Conservation (phyloP, 2,329 filamentous ascomycete species). For the Madurella fahalii region DNA sequence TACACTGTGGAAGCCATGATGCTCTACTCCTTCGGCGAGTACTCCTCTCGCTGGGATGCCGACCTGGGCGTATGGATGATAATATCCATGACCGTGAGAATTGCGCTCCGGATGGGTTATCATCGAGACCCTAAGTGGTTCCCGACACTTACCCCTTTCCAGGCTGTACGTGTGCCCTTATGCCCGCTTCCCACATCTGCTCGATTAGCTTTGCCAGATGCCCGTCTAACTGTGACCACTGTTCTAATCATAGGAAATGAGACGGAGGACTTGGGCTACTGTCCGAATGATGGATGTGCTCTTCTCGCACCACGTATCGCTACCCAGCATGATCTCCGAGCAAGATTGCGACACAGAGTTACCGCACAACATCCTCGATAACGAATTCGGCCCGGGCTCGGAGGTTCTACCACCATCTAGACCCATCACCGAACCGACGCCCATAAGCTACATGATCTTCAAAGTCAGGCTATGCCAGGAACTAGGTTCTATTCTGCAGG, state of each 20-base stretch:
- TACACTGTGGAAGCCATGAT: conserved; percentile 76
- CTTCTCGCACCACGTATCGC: conserved; percentile 70
- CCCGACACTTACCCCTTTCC: conserved; percentile 65
- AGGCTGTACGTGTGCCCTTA: conserved; percentile 50
- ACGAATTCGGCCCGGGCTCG: conserved; percentile 69
- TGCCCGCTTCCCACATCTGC: neutral
- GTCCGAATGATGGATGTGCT: conserved; percentile 70
- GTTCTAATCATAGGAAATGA: conserved; percentile 56
- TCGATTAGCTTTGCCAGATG: neutral
- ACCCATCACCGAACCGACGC: conserved; percentile 66
- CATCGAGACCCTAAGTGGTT: conserved; percentile 76
- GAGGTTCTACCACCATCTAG: conserved; percentile 64
- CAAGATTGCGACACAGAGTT: conserved; percentile 71
- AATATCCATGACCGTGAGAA: conserved; percentile 50
- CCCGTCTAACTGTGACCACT: neutral
- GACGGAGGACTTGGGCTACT: conserved; percentile 63
- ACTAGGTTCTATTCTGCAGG: conserved; percentile 68
- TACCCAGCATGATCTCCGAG: conserved; percentile 66
- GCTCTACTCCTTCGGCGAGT: conserved; percentile 72
- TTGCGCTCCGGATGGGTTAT: conserved; percentile 68
- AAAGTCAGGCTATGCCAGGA: conserved; percentile 66
- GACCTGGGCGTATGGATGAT: conserved; percentile 64
- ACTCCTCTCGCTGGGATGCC: conserved; percentile 67
- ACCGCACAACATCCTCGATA: conserved; percentile 75
- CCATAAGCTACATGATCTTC: conserved; percentile 73